These are phyloP conservation scores for Hymenoscyphus linearis DNA, from an alignment of 2,329 filamentous ascomycete genomes.

Conservation along the genomic window DNA sequence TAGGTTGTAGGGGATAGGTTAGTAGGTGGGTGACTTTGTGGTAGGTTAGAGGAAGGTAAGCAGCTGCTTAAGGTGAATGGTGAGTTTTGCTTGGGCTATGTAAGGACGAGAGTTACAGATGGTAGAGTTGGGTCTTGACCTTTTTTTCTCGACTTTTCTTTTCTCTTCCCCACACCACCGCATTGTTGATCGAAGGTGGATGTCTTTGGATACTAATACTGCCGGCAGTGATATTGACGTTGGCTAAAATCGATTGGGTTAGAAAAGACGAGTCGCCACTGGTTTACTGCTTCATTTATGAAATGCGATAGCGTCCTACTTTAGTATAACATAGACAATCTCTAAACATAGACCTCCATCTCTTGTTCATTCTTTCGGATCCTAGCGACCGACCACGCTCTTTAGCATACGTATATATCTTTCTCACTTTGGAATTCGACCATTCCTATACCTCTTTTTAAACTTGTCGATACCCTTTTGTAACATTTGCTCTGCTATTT, in stretches of 20 bases:
- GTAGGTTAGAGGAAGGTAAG: no score
- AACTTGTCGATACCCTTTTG: not conserved
- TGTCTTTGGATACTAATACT: slow-evolving; percentile 14
- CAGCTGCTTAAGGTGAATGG: no score
- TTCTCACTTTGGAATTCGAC: slow-evolving; percentile 20
- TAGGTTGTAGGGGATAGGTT: no score
- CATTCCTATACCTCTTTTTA: slow-evolving; percentile 7
- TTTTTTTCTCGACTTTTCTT: no score
- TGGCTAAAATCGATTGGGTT: not conserved
- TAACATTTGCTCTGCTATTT: slow-evolving; percentile 3
- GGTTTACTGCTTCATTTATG: slow-evolving; percentile 8
- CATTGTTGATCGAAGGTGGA: slow-evolving; percentile 13
- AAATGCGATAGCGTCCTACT: slow-evolving; percentile 18
- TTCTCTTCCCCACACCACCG: slow-evolving; percentile 8
- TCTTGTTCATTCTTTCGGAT: slow-evolving; percentile 23
- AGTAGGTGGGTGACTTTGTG: no score
- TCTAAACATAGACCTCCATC: slow-evolving; percentile 18
- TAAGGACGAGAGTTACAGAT: no score
- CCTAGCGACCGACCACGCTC: slow-evolving; percentile 30
- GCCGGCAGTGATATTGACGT: slow-evolving; percentile 8
- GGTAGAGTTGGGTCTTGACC: no score
- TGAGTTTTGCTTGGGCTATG: no score
- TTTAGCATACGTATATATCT: slow-evolving; percentile 18
- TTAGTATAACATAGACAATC: slow-evolving; percentile 4
- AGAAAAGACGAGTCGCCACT: slow-evolving; percentile 8